These are phyloP conservation scores for Bruguiera hainesii DNA, from an alignment of 441 rosid genomes.

Conservation along the genomic window DNA sequence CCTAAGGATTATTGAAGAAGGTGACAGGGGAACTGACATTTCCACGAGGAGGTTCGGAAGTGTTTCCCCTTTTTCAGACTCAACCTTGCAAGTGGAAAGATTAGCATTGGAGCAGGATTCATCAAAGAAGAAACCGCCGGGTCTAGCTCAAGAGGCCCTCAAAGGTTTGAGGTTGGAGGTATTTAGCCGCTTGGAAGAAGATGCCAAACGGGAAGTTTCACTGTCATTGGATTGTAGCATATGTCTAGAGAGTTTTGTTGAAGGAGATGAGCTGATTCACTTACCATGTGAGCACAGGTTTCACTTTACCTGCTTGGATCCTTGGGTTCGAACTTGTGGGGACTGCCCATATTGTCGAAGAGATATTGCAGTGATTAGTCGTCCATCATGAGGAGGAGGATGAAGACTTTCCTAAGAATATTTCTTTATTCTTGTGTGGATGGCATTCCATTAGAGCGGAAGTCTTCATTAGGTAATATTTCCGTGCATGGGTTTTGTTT, in stretches of 20 bases:
- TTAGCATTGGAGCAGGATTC: slow-evolving; percentile 24
- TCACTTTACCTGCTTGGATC: slow-evolving; percentile 71
- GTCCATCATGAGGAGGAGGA: too few relatives aligned
- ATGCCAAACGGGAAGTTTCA: slow-evolving; percentile 18
- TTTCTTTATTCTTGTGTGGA: too few relatives aligned
- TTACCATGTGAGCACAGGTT: slow-evolving; percentile 70
- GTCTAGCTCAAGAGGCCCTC: slow-evolving; percentile 55
- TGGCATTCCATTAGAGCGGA: too few relatives aligned
- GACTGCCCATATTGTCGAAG: slow-evolving; percentile 91
- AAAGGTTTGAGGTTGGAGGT: slow-evolving; percentile 43
- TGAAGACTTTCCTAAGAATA: too few relatives aligned
- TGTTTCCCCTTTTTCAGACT: slow-evolving; percentile 21
- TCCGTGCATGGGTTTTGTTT: too few relatives aligned
- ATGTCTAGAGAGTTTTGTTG: slow-evolving; percentile 75
- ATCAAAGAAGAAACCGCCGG: slow-evolving; percentile 63
- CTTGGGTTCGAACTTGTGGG: slow-evolving; percentile 85
- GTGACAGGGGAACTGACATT: slow-evolving; percentile 35
- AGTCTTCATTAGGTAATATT: too few relatives aligned
- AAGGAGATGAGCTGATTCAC: slow-evolving; percentile 52
- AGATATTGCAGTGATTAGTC: slow-evolving; percentile 34
- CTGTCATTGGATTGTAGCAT: slow-evolving; percentile 63
- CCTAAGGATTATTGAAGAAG: slow-evolving; percentile 36
- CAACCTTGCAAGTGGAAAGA: slow-evolving; percentile 34
- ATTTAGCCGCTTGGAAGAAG: slow-evolving; percentile 32
- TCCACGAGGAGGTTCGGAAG: slow-evolving; percentile 18